These are phyloP conservation scores for Metschnikowia lochheadii DNA, from an alignment of 805 yeast species.

Conservation along the genomic window DNA sequence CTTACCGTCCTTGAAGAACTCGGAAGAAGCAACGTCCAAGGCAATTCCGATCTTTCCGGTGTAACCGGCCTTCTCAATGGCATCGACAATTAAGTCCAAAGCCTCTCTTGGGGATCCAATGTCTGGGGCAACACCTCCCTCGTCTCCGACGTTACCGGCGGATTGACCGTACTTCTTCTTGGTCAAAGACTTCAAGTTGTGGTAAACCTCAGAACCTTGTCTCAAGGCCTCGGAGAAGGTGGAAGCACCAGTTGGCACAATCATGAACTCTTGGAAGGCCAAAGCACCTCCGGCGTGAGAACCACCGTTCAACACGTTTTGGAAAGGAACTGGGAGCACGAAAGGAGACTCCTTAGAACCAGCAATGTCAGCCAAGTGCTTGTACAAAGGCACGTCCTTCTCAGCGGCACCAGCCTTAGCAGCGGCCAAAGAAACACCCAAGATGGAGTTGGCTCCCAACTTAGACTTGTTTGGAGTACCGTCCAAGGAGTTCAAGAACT, in stretches of 20 bases:
- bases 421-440: slow-evolving; percentile 96
- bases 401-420: slow-evolving; percentile 99
- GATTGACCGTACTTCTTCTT: slow-evolving; percentile 95
- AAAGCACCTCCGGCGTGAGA: slow-evolving; percentile 99
- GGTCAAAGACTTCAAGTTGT: slow-evolving; percentile 87
- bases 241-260: slow-evolving; percentile 90
- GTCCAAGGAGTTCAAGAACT: slow-evolving; percentile 79
- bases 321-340: slow-evolving; percentile 98
- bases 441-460: slow-evolving; percentile 97
- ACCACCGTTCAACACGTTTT: slow-evolving; percentile 99
- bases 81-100: slow-evolving; percentile 83
- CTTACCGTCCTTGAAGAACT: slow-evolving; percentile 94
- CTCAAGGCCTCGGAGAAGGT: slow-evolving; percentile 93
- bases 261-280: slow-evolving; percentile 99
- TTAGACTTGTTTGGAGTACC: slow-evolving; percentile 97
- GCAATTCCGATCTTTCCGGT: slow-evolving; percentile 89
- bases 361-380: slow-evolving; percentile 80
- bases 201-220: slow-evolving; percentile 98
- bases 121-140: slow-evolving; percentile 99
- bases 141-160: slow-evolving; percentile 99
- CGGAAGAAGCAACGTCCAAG: slow-evolving; percentile 95
- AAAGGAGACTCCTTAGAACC: slow-evolving; percentile 71
- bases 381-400: slow-evolving; percentile 89
- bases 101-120: slow-evolving; percentile 95
- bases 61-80: slow-evolving; percentile 94